These are phyloP conservation scores for Daldinia childiae DNA, from an alignment of 495 filamentous ascomycete genomes.

Conservation along the genomic window DNA sequence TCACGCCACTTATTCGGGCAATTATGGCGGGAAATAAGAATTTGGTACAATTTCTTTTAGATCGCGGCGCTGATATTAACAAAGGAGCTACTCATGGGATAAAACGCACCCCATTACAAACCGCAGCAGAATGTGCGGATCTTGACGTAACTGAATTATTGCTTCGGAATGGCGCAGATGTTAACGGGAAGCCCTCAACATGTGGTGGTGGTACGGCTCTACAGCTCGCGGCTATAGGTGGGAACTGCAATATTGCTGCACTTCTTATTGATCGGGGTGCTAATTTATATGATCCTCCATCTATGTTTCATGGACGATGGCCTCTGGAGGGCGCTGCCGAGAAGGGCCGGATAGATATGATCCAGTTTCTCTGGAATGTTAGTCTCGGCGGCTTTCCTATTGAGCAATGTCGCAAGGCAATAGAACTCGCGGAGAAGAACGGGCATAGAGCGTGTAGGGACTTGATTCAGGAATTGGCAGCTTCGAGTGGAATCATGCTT, in stretches of 20 bases:
- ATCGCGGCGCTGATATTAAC: slow-evolving; percentile 47
- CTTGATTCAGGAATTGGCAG: slow-evolving; percentile 22
- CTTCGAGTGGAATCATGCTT: slow-evolving; percentile 16
- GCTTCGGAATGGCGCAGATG: slow-evolving; percentile 20
- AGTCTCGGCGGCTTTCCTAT: slow-evolving; percentile 17
- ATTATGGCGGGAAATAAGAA: slow-evolving; percentile 23
- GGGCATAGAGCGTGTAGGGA: slow-evolving; percentile 22
- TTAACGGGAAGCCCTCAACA: slow-evolving; percentile 36
- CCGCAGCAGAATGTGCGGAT: slow-evolving; percentile 42
- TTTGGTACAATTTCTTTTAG: slow-evolving; percentile 46
- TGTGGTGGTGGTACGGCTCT: slow-evolving; percentile 38
- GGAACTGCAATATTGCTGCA: slow-evolving; percentile 37
- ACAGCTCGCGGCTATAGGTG: slow-evolving; percentile 32
- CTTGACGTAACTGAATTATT: slow-evolving; percentile 34
- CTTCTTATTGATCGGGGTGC: slow-evolving; percentile 41
- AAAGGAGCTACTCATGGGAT: slow-evolving; percentile 18
- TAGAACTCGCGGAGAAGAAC: slow-evolving; percentile 25
- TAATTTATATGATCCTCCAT: slow-evolving; percentile 23
- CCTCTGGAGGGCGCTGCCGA: slow-evolving; percentile 57
- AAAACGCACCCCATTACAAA: slow-evolving; percentile 43
- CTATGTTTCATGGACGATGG: slow-evolving; percentile 47
- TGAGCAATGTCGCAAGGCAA: slow-evolving; percentile 31
- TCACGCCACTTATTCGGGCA: not conserved
- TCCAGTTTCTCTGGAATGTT: slow-evolving; percentile 53
- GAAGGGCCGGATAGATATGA: slow-evolving; percentile 57